These are phyloP conservation scores for Nitzschia sp. DNA, from an alignment of 108 stramenopile genomes.

Conservation along the genomic window DNA sequence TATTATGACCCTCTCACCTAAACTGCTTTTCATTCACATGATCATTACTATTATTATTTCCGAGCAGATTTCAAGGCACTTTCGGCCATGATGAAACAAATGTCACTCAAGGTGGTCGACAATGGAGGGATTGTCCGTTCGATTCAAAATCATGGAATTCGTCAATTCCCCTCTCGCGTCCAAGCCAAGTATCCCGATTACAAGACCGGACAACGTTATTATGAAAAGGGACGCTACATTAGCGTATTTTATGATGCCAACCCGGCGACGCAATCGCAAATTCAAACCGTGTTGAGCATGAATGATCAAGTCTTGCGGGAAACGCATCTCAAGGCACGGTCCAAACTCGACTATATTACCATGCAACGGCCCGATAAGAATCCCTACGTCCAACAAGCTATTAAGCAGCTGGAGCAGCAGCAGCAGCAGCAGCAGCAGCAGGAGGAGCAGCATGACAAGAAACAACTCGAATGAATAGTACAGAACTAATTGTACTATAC, in stretches of 20 bases:
- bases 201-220: conserved; percentile 74
- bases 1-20: background rate
- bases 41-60: background rate
- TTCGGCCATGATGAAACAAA: conserved; percentile 64
- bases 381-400: conserved; percentile 66
- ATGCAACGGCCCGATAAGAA: conserved; percentile 76
- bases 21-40: background rate
- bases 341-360: conserved; percentile 68
- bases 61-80: conserved; percentile 59
- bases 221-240: conserved; percentile 82
- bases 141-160: conserved; percentile 87
- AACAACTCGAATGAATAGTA: too few relatives aligned
- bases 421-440: background rate
- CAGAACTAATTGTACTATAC: too few relatives aligned
- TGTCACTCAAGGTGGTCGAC: conserved; percentile 74
- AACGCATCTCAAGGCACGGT: conserved; percentile 76
- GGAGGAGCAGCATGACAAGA: too few relatives aligned
- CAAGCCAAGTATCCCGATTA: conserved; percentile 78
- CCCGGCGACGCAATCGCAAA: conserved; percentile 58
- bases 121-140: conserved; percentile 83
- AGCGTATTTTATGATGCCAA: conserved; percentile 82
- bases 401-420: background rate
- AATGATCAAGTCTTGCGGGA: conserved; percentile 73
- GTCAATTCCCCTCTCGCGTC: conserved; percentile 83
- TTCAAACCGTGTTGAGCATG: conserved; percentile 62